Percentiles rank a stretch among this genome's conserved stretches.
phyloP scores from a whole-genome alignment of 441 rosid species.

The Francoa sonchifolia region DNA sequence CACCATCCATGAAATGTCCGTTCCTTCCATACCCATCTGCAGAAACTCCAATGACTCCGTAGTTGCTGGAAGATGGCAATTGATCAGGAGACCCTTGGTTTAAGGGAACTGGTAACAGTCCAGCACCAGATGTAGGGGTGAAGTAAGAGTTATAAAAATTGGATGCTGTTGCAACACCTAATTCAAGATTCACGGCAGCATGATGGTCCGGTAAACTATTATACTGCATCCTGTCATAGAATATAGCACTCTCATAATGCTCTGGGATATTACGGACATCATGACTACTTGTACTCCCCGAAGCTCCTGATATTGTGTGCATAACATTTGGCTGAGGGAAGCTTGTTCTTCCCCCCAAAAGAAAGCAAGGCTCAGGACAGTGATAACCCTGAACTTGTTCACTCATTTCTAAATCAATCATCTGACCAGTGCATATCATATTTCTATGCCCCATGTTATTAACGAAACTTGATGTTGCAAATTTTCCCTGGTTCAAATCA shows the following conservation, averaged over 20 bases:
- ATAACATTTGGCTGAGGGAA: constrained; percentile 39
- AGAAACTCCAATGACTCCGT: constrained; percentile 36
- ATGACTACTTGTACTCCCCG: constrained; percentile 26
- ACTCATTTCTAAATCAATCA: constrained; percentile 43
- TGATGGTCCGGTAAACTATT: constrained; percentile 35
- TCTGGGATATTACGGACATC: constrained; percentile 35
- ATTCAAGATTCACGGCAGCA: constrained; percentile 35
- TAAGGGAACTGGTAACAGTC: constrained; percentile 18
- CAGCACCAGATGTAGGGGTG: constrained; percentile 20
- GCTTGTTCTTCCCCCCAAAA: constrained; percentile 31
- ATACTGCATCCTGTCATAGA: constrained; percentile 38
- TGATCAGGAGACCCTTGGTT: constrained; percentile 39
- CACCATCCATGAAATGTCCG: constrained; percentile 33
- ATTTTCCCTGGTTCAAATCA: constrained; percentile 18
- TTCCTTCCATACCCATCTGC: constrained; percentile 43
- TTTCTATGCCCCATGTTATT: constrained; percentile 47
- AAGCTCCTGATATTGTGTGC: constrained; percentile 25
- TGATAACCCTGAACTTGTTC: constrained; percentile 28
- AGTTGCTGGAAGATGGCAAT: constrained; percentile 32
- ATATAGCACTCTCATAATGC: constrained; percentile 31
- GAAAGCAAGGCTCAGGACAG: constrained; percentile 38
- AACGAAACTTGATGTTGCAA: constrained; percentile 12
- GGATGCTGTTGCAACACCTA: constrained; percentile 33
- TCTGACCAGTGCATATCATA: constrained; percentile 28
- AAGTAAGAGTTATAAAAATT: constrained; percentile 34